Conservation (phyloP, 345 rosid genomes). For the Brassica rapa region DNA sequence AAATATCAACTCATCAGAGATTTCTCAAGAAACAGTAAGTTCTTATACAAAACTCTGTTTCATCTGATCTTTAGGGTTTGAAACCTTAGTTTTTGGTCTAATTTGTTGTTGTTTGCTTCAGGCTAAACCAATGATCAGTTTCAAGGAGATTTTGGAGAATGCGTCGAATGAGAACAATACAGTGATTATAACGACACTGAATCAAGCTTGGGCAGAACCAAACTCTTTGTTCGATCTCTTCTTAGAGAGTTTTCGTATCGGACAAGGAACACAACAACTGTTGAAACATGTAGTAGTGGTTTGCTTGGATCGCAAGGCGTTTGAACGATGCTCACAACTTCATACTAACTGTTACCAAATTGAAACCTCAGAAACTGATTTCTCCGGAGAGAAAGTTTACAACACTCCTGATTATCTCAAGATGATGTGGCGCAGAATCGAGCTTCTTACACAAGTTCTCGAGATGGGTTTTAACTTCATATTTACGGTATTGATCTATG, state of each 20-base stretch:
- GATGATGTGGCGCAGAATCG: conserved; percentile 80
- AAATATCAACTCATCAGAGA: conserved; percentile 13
- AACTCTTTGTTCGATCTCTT: conserved; percentile 63
- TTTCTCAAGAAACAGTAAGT: conserved; percentile 28
- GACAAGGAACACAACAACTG: conserved; percentile 49
- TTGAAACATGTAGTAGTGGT: conserved; percentile 57
- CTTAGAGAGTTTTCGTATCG: conserved; percentile 58
- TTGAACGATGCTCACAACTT: conserved; percentile 45
- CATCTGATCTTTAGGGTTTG: neutral
- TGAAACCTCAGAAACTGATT: conserved; percentile 41
- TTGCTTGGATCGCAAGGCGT: conserved; percentile 58
- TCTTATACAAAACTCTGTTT: conserved; percentile 16
- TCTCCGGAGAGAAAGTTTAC: conserved; percentile 53
- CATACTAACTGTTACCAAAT: conserved; percentile 53
- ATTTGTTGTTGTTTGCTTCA: conserved; percentile 22
- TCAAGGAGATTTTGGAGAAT: conserved; percentile 26
- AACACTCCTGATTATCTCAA: conserved; percentile 58
- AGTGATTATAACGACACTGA: conserved; percentile 64
- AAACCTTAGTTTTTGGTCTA: neutral
- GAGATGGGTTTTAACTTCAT: conserved; percentile 65
- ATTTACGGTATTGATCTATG: conserved; percentile 55
- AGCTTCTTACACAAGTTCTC: conserved; percentile 53
- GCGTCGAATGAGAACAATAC: conserved; percentile 47
- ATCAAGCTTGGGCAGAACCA: conserved; percentile 73
- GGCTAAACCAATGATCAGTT: conserved; percentile 25